A percentile compares a stretch with the other conserved stretches of the same genome.
phyloP scores from a whole-genome alignment of 495 filamentous ascomycete genomes.

The Recurvomyces mirabilis region DNA sequence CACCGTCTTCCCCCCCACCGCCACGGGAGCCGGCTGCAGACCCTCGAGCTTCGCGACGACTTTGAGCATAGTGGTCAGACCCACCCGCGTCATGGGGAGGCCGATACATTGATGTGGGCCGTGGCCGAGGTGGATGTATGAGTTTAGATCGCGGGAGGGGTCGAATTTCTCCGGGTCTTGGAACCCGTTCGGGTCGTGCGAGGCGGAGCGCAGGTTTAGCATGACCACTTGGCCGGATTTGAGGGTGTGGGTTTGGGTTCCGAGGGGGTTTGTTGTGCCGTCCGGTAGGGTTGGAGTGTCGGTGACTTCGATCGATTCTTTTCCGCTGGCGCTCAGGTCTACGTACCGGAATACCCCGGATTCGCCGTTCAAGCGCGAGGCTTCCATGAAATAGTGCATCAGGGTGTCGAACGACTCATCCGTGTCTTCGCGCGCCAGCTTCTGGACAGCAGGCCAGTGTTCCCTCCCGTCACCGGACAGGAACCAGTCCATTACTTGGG shows the following conservation, averaged over 20 bases:
- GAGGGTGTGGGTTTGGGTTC: slow-evolving; percentile 32
- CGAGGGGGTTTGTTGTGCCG: slow-evolving; percentile 8
- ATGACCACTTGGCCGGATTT: slow-evolving; percentile 39
- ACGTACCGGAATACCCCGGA: slow-evolving; percentile 24
- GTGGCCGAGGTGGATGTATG: slow-evolving; percentile 29
- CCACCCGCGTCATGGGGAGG: slow-evolving; percentile 25
- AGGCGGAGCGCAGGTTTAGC: slow-evolving; percentile 37
- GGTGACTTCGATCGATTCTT: slow-evolving; percentile 21
- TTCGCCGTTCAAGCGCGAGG: slow-evolving; percentile 27
- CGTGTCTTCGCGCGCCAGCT: slow-evolving; percentile 33
- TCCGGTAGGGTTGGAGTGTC: slow-evolving; percentile 35
- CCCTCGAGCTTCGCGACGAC: slow-evolving; percentile 22
- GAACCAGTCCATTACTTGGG: slow-evolving; percentile 33
- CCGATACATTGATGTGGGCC: slow-evolving; percentile 29
- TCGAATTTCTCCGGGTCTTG: slow-evolving; percentile 26
- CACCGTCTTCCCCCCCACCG: slow-evolving; percentile 20
- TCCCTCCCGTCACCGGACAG: slow-evolving; percentile 33
- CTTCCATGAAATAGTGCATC: slow-evolving; percentile 33
- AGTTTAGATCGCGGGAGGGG: slow-evolving; percentile 20
- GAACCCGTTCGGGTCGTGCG: slow-evolving; percentile 25
- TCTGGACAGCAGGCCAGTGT: slow-evolving; percentile 41
- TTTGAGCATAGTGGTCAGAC: slow-evolving; percentile 31
- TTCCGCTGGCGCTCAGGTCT: slow-evolving; percentile 30
- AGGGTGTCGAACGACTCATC: slow-evolving; percentile 28
- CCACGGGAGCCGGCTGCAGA: slow-evolving; percentile 24